Evolutionary conservation across 2,329 filamentous ascomycete genomes (phyloP), one percentile per base, ranked within the genome.

Genomic region (Coleophoma eucalyptorum): DNA sequence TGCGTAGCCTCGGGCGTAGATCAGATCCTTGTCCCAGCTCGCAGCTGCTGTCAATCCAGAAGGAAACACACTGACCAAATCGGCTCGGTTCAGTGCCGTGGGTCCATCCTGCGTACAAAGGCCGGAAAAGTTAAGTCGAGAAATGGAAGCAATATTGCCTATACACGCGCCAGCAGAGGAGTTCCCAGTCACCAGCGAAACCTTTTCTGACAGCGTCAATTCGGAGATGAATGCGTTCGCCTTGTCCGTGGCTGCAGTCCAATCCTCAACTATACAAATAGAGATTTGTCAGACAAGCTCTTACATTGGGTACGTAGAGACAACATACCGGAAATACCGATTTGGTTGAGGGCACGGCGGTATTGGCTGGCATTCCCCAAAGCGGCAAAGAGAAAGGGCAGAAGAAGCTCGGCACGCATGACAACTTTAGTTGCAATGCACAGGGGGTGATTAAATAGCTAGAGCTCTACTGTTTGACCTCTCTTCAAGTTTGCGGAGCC

Each of bases 31-130:
- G 62, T 87, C 83, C 78, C 84, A 91, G 2, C 87, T 88, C 0
- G 86, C 84, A 5, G 84, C 88, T 8, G 85, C 78, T 50, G 84
- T 88, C 55, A 88, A 74, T 47, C 86, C 87, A 1, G 86, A 81
- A 0, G 87, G 79, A 65, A 90, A 91, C 0, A 80, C 86, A 42
- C 83, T 21, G 40, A 18, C 15, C 21, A 35, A 50, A 31, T 45
- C 43, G 19, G 20, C 19, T 16, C 43, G 20, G 21, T 34, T 45
- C 13, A 38, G 40, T 16, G 16, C 42, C 16, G 16, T 26, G 13
- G 21, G n/a, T 15, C 34, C 46, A n/a, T 42, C 37, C n/a, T 6
- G 11, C 13, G n/a, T n/a, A 32, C 43, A 45, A 12, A 45, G n/a
- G 12, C 43, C 43, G 12, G 20, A 13, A n/a, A 45, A 45, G 21